Conservation (phyloP, 768 basidiomycete species). For the Harrya chromipes region DNA sequence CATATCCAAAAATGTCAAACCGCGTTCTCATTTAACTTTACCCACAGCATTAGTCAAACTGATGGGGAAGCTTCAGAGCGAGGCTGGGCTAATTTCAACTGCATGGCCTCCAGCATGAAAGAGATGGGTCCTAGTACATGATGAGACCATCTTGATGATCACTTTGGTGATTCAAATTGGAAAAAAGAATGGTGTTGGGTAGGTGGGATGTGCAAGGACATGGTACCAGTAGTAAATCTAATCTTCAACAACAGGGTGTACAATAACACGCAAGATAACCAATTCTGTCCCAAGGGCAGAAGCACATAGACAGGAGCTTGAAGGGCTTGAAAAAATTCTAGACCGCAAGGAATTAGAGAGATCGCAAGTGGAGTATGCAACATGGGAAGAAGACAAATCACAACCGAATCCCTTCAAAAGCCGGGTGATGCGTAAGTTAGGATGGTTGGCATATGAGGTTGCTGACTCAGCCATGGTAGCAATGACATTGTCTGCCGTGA, state of each 20-base stretch:
- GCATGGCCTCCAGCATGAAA: too few relatives aligned
- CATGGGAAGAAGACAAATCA: not conserved
- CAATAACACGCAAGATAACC: not conserved
- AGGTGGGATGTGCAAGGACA: not conserved
- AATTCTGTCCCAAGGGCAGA: not conserved
- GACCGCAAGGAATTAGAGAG: not conserved
- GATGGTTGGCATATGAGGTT: not conserved
- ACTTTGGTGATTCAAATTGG: slow-evolving; percentile 1
- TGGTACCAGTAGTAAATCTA: too few relatives aligned
- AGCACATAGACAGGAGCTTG: not conserved
- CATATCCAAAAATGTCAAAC: not conserved
- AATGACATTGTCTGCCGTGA: not conserved
- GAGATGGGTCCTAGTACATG: too few relatives aligned
- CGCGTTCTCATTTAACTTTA: too few relatives aligned
- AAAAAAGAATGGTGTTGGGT: not conserved
- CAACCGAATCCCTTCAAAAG: slow-evolving; percentile 1
- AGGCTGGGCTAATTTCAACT: too few relatives aligned
- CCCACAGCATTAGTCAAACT: too few relatives aligned
- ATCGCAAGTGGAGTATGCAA: not conserved
- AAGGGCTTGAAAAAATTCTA: not conserved
- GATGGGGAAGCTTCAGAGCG: too few relatives aligned
- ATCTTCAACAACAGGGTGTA: not conserved
- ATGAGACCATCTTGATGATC: too few relatives aligned
- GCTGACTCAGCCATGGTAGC: not conserved
- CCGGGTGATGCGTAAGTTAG: not conserved